Evolutionary conservation across 306 rosid genomes (phyloP), one percentile per base, ranked within the genome.

Genomic region (Gillenia trifoliata): DNA sequence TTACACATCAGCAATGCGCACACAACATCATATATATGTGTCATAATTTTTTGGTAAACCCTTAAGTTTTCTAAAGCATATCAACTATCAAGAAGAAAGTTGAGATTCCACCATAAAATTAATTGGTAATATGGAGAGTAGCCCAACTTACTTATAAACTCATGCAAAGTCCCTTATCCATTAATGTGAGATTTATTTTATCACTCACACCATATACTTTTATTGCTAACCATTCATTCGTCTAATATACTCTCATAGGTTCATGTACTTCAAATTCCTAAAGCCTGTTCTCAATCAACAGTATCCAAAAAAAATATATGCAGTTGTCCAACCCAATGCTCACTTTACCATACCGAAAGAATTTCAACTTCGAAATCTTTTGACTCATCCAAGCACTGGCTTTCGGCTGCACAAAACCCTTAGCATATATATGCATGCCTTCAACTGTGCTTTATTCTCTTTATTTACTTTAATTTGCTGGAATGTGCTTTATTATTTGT

Each of bases 331-430:
- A 47, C n/a, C 20, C 66, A 61, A 26, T 17, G 65, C 57, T 41
- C 23, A 13, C 72, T 64, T 78, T 78, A 41, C 74, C 29, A 72
- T 73, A 15, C 19, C 19, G 0, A 45, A 38, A 38, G 83, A 63
- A 66, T 26, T 45, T 47, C 67, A n/a, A 59, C 57, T 34, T 12
- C 70, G 67, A 56, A 68, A 33, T 36, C 59, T 25, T 78, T 78
- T 78, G 82, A 78, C 78, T 72, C n/a, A 13, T 31, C 17, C 69
- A 66, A 38, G 33, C 47, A 10, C 8, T 2, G 71, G 49, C 78
- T 79, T 79, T 67, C 78, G 83, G 78, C 74, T 2, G 74, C 74
- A 73, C 75, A 66, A 60, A 66, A 29, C 17, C 56, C 49, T 16
- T 41, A 23, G 36, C 23, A 40, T 40, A 50, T 40, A 50, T 11